Evolutionary conservation across 192 early-diverging fungal species (phyloP), one percentile per base, ranked within the genome.

Genomic region (Coemansia sp.): DNA sequence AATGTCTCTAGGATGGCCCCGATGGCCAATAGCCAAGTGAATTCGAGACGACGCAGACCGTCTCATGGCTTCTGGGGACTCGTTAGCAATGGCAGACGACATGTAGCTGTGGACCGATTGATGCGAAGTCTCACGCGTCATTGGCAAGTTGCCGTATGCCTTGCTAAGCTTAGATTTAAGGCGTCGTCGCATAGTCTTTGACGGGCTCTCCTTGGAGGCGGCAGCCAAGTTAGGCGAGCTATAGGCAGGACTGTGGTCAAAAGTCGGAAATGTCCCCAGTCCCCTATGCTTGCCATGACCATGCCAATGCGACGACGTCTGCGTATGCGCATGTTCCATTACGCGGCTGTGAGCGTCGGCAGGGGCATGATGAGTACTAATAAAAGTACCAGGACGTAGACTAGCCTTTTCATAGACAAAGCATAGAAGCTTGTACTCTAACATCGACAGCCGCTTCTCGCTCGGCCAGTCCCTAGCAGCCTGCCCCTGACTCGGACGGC

Each of bases 401-500:
- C 66, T 62, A 17, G 25, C 29, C 25, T 53, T 67, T 44, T 68
- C 66, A 57, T 71, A 68, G 19, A 77, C 69, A 63, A 66, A 77
- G 17, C 44, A 44, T 5, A 82, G 51, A 11, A 77, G 69, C 60
- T 72, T 74, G 67, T 70, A 69, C 37, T 82, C 80, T 5, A 82
- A 63, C 60, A 77, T 64, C 1, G 80, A 59, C 15, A 77, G 75
- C 62, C 51, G 62, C 32, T 63, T 59, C 15, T 72, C 68, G 12
- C 72, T 67, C 36, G 63, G 70, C 66, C 70, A 62, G 12, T n/a
- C 11, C 10, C 31, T 48, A 4, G 63, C 48, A 1, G 29, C 36
- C 48, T 17, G 44, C 12, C 31, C 67, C 6, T 38, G 6, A 2
- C 38, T 58, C 23, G 73, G 68, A 15, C 53, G 64, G 6, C 61